Conservation (phyloP, 495 filamentous ascomycete species). For the Podospora conica region DNA sequence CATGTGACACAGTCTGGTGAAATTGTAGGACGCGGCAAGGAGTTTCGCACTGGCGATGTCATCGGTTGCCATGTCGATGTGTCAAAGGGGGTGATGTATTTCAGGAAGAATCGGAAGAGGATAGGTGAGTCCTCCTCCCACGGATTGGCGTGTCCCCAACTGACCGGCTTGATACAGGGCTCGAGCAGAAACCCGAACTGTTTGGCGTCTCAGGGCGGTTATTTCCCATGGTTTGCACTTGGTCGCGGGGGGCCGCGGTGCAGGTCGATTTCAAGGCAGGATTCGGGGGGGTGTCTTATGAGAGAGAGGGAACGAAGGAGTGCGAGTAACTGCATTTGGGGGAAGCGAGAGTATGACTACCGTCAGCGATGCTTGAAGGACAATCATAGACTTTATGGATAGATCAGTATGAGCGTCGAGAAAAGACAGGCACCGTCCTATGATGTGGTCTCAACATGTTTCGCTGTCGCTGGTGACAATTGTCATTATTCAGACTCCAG, state of each 20-base stretch:
- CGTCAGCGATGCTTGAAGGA: neutral
- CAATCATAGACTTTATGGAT: neutral
- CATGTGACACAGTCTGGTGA: neutral
- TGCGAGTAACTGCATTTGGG: neutral
- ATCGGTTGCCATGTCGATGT: slow-evolving; percentile 7
- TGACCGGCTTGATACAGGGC: neutral
- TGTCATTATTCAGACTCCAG: no score
- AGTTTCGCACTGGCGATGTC: neutral
- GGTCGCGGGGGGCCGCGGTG: neutral
- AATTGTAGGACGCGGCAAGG: neutral
- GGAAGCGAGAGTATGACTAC: neutral
- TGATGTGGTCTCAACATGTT: no score
- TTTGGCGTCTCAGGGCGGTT: neutral
- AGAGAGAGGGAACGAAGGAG: neutral
- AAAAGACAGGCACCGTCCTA: neutral
- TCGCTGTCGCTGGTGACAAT: no score
- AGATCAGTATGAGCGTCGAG: neutral
- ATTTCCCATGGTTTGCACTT: neutral
- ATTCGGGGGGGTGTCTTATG: neutral
- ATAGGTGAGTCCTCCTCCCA: neutral
- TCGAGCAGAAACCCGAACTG: neutral
- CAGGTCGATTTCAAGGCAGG: neutral
- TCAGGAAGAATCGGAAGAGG: neutral
- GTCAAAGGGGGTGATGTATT: neutral
- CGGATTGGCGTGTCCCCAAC: neutral